A percentile compares a stretch with the other conserved stretches of the same genome.
Evolutionary conservation across 2,329 filamentous ascomycete genomes (phyloP).

Genomic region (Penicillium sp.): DNA sequence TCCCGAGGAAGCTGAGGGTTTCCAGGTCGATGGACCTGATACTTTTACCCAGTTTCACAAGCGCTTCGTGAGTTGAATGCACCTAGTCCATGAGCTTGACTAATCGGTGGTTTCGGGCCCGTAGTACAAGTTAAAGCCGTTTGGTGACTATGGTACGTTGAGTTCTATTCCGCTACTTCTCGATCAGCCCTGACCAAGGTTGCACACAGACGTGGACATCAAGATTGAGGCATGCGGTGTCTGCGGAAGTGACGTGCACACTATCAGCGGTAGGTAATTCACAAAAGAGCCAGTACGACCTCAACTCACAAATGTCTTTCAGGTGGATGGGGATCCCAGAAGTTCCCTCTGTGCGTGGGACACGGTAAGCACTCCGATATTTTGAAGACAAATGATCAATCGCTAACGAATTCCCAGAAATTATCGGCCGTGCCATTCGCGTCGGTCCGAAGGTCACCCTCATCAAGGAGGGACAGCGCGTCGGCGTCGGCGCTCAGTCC

Average conservation of each 20-base stretch:
- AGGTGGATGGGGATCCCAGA: conserved; percentile 55
- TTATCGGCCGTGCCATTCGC: conserved; percentile 66
- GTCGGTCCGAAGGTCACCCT: conserved; percentile 65
- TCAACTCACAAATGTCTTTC: conserved; percentile 5
- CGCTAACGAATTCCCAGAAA: conserved; percentile 47
- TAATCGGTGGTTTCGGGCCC: conserved; percentile 1
- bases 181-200: neutral
- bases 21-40: conserved; percentile 62
- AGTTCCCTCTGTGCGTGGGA: conserved; percentile 53
- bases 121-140: conserved; percentile 78
- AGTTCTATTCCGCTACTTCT: neutral
- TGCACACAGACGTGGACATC: conserved; percentile 68
- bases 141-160: conserved; percentile 63
- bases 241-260: conserved; percentile 71
- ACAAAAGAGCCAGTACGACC: neutral
- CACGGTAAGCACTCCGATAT: conserved; percentile 39
- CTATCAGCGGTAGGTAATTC: conserved; percentile 49
- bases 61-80: conserved; percentile 46
- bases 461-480: conserved; percentile 61
- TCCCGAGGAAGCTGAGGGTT: conserved; percentile 46
- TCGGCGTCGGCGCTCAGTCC: conserved; percentile 68
- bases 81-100: neutral
- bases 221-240: conserved; percentile 80
- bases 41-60: conserved; percentile 61
- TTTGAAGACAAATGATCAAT: neutral